phyloP scores from a whole-genome alignment of 2,329 filamentous ascomycete genomes.

The Verticillium dahliae region DNA sequence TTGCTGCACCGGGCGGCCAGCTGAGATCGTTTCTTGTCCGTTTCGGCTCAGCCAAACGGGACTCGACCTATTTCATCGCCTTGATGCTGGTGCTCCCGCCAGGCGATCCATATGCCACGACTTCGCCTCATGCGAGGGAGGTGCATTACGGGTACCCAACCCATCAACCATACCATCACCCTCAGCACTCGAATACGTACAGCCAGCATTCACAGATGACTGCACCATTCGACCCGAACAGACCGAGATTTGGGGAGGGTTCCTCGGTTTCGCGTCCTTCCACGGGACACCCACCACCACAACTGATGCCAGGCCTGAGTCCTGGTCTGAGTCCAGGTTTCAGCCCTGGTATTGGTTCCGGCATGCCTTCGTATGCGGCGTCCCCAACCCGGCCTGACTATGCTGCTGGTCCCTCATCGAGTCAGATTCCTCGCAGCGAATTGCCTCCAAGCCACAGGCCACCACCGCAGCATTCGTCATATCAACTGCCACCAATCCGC shows the following conservation, averaged over 20 bases:
- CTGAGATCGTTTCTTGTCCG: constrained; percentile 42
- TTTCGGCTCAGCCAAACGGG: constrained; percentile 51
- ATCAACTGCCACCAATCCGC: constrained; percentile 43
- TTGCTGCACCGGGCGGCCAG: constrained; percentile 45
- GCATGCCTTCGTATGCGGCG: constrained; percentile 37
- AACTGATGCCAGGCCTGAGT: constrained; percentile 29
- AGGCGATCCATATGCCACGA: constrained; percentile 35
- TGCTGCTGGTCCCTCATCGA: constrained; percentile 33
- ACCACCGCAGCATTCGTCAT: constrained; percentile 22
- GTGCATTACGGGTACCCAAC: constrained; percentile 34
- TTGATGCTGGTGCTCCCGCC: constrained; percentile 33
- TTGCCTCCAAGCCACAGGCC: constrained; percentile 25
- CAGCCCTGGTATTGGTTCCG: constrained; percentile 31
- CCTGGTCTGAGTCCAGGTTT: constrained; percentile 32
- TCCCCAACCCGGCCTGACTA: constrained; percentile 39
- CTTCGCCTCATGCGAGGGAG: constrained; percentile 37
- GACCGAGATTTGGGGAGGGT: constrained; percentile 31
- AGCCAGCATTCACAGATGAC: constrained; percentile 39
- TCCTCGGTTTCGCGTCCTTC: constrained; percentile 21
- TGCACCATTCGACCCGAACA: constrained; percentile 38
- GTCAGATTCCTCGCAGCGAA: constrained; percentile 49
- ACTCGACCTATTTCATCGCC: constrained; percentile 57
- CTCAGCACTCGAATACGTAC: constrained; percentile 20
- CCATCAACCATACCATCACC: constrained; percentile 9
- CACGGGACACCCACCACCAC: constrained; percentile 21